A percentile compares a stretch with the other conserved stretches of the same genome.
These are phyloP conservation scores for Plasmodium chabaudi DNA, from an alignment of 169 alveolate genomes.

Conservation along the genomic window DNA sequence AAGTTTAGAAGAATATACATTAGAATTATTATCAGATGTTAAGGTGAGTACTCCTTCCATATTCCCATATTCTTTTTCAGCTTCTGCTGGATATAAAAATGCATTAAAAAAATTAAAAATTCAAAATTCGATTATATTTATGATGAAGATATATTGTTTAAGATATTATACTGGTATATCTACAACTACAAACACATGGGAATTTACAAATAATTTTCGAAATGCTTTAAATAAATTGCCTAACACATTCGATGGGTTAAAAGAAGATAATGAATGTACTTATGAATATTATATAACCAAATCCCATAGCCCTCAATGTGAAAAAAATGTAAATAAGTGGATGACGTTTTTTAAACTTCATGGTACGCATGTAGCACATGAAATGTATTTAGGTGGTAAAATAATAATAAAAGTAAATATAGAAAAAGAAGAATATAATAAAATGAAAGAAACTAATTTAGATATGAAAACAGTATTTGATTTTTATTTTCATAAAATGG, in stretches of 20 bases:
- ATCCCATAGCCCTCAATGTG: conserved; percentile 80
- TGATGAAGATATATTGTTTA: conserved; percentile 88
- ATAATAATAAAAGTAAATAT: conserved; percentile 86
- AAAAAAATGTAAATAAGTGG: conserved; percentile 84
- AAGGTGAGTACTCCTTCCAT: conserved; percentile 79
- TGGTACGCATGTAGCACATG: conserved; percentile 89
- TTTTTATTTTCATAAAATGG: conserved; percentile 76
- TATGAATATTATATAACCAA: conserved; percentile 74
- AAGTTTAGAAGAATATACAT: conserved; percentile 81
- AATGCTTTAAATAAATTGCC: conserved; percentile 77
- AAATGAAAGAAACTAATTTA: conserved; percentile 80
- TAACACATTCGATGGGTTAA: conserved; percentile 69
- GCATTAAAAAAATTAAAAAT: conserved; percentile 80
- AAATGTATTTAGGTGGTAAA: conserved; percentile 89
- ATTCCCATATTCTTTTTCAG: conserved; percentile 85
- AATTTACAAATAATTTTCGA: conserved; percentile 79
- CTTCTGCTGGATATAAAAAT: conserved; percentile 86
- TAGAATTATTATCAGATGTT: conserved; percentile 87
- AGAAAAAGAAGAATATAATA: conserved; percentile 80
- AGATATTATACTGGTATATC: conserved; percentile 89
- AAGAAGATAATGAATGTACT: conserved; percentile 69
- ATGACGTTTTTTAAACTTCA: conserved; percentile 84
- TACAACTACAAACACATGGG: conserved; percentile 70
- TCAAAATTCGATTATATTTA: conserved; percentile 79
- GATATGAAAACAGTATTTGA: conserved; percentile 81